Conservation (phyloP, 371 early-diverging fungal species). For the Circinella umbellata region DNA sequence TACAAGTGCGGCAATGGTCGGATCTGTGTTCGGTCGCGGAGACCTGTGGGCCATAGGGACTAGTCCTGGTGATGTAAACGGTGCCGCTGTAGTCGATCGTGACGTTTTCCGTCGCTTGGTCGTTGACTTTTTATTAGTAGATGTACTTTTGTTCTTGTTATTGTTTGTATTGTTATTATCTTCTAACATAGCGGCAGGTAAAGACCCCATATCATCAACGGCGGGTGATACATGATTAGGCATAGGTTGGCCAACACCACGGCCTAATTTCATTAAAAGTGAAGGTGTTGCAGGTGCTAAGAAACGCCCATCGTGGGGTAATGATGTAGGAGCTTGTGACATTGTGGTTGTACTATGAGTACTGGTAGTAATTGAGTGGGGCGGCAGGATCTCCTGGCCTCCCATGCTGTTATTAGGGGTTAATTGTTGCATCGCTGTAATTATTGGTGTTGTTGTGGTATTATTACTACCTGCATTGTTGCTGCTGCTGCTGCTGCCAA, state of each 20-base stretch:
- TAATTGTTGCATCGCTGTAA: conserved; percentile 1
- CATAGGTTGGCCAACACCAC: conserved; percentile 26
- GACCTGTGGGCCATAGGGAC: conserved; percentile 25
- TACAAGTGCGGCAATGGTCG: conserved; percentile 33
- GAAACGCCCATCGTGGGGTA: conserved; percentile 19
- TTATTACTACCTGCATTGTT: background rate
- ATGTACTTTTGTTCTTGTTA: background rate
- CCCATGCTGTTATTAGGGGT: conserved; percentile 2
- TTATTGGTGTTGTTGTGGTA: conserved; percentile 2
- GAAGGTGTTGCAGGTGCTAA: conserved; percentile 67
- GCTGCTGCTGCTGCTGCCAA: no score
- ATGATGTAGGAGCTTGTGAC: conserved; percentile 12
- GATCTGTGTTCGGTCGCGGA: conserved; percentile 21
- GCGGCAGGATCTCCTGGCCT: conserved; percentile 6
- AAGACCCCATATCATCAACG: conserved; percentile 40
- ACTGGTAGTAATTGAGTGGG: conserved; percentile 6
- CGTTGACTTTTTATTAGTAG: conserved; percentile 8
- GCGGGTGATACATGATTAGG: conserved; percentile 14
- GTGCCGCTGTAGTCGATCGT: conserved; percentile 13
- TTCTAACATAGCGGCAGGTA: conserved; percentile 49
- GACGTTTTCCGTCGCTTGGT: conserved; percentile 31
- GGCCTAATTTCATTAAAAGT: conserved; percentile 65
- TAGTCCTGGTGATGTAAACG: conserved; percentile 32
- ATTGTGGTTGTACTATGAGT: conserved; percentile 17
- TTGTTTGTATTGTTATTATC: conserved; percentile 1